These are phyloP conservation scores for Pulveroboletus frians DNA, from an alignment of 768 basidiomycete species.

Conservation along the genomic window DNA sequence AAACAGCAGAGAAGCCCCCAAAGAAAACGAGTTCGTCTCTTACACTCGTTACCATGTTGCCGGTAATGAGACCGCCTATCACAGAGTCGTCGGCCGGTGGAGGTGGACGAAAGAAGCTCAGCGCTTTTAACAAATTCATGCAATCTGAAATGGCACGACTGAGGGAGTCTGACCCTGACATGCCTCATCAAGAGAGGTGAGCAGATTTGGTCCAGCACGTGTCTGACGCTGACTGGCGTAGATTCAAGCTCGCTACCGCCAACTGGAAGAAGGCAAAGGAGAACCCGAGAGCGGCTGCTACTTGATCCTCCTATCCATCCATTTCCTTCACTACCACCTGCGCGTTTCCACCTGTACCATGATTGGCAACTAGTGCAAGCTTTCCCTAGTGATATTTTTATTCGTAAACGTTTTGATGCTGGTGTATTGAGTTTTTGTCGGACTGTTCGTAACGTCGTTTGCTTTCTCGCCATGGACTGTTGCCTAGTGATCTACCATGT, in stretches of 20 bases:
- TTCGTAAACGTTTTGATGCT: slow-evolving; percentile 26
- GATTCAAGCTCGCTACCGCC: slow-evolving; percentile 67
- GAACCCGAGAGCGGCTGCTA: slow-evolving; percentile 44
- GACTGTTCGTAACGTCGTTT: slow-evolving; percentile 4
- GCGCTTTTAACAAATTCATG: slow-evolving; percentile 77
- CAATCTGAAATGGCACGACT: slow-evolving; percentile 74
- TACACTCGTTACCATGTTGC: slow-evolving; percentile 10
- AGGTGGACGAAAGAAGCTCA: slow-evolving; percentile 55
- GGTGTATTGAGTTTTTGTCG: slow-evolving; percentile 15
- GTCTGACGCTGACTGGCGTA: slow-evolving; percentile 19
- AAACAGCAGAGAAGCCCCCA: slow-evolving; percentile 41
- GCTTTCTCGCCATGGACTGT: slow-evolving; percentile 1
- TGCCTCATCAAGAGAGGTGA: slow-evolving; percentile 70
- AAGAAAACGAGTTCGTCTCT: slow-evolving; percentile 49
- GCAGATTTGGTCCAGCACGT: neutral
- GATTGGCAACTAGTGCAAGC: slow-evolving; percentile 18
- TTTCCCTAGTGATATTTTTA: slow-evolving; percentile 26
- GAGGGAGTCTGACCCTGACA: slow-evolving; percentile 69
- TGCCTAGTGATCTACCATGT: neutral
- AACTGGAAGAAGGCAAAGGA: slow-evolving; percentile 78
- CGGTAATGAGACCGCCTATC: slow-evolving; percentile 20
- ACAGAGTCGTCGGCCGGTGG: slow-evolving; percentile 46
- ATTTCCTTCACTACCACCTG: slow-evolving; percentile 1
- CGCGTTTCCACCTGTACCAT: slow-evolving; percentile 9
- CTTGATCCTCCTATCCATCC: slow-evolving; percentile 17